Percentiles rank a stretch among this genome's conserved stretches.
These are phyloP conservation scores for Entomortierella beljakovae DNA, from an alignment of 192 early-diverging fungal species.

Conservation along the genomic window DNA sequence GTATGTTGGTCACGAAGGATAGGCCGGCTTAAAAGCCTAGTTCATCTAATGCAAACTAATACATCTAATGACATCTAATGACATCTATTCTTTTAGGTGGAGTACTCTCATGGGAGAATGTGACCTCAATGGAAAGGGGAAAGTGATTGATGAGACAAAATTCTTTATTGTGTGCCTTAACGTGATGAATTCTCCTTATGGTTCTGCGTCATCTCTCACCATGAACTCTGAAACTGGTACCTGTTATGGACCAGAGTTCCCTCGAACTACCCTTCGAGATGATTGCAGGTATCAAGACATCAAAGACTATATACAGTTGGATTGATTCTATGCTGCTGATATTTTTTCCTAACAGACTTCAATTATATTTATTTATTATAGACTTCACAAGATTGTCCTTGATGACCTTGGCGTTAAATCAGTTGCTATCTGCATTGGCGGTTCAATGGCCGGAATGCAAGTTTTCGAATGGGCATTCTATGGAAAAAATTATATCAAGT, in stretches of 20 bases:
- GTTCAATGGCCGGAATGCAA: slow-evolving; percentile 98
- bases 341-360: too few relatives aligned
- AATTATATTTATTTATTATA: too few relatives aligned
- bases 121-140: slow-evolving; percentile 84
- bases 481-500: slow-evolving; percentile 83
- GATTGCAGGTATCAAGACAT: slow-evolving; percentile 72
- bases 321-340: too few relatives aligned
- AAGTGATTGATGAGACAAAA: slow-evolving; percentile 86
- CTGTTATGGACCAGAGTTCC: slow-evolving; percentile 93
- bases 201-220: slow-evolving; percentile 88
- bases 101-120: slow-evolving; percentile 59
- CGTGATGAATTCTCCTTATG: slow-evolving; percentile 95
- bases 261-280: slow-evolving; percentile 85
- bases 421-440: slow-evolving; percentile 92
- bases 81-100: slow-evolving; percentile 70
- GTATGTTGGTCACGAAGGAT: slow-evolving; percentile 65
- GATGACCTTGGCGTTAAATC: slow-evolving; percentile 86
- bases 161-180: slow-evolving; percentile 98
- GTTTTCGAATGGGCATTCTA: slow-evolving; percentile 93
- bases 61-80: background rate
- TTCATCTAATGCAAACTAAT: background rate
- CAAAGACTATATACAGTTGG: background rate
- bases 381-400: slow-evolving; percentile 84
- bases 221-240: slow-evolving; percentile 79
- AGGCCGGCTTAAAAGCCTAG: too few relatives aligned